Percentiles rank a stretch among this genome's conserved stretches.
Conservation (phyloP, 345 rosid species). For the Populus simonii region DNA sequence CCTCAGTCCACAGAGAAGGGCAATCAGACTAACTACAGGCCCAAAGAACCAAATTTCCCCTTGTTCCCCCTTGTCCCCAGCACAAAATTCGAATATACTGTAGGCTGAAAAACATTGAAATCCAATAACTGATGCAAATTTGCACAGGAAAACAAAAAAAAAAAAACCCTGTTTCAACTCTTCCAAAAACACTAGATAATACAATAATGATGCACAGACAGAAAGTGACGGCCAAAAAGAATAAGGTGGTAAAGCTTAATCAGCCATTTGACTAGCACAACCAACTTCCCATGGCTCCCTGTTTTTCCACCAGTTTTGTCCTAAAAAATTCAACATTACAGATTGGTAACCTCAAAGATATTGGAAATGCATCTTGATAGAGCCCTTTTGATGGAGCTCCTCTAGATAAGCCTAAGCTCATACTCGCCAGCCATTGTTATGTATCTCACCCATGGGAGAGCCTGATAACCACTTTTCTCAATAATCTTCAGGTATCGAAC, state of each 20-base stretch:
- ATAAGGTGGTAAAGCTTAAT: not conserved
- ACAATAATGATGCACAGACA: conserved; percentile 10
- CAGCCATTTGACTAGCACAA: not conserved
- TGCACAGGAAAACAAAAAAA: not conserved
- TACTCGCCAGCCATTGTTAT: conserved; percentile 99
- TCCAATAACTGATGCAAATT: not conserved
- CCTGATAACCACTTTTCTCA: conserved; percentile 96
- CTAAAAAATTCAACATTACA: not conserved
- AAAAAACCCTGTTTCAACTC: not conserved
- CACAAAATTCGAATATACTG: not conserved
- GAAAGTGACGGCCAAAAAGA: not conserved
- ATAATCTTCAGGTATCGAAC: conserved; percentile 96
- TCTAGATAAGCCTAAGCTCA: conserved; percentile 74
- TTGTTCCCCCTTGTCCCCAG: not conserved
- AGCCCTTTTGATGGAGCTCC: not conserved
- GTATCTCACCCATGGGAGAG: conserved; percentile 99
- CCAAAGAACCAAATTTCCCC: not conserved
- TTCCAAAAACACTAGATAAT: not conserved
- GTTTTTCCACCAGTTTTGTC: not conserved
- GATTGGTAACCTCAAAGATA: not conserved
- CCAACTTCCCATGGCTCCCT: not conserved
- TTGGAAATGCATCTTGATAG: not conserved
- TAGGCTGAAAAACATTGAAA: not conserved
- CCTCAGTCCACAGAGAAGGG: not conserved
- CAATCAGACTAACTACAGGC: not conserved